phyloP scores from a whole-genome alignment of 2,329 filamentous ascomycete genomes.

The Amauroascus verrucosus region DNA sequence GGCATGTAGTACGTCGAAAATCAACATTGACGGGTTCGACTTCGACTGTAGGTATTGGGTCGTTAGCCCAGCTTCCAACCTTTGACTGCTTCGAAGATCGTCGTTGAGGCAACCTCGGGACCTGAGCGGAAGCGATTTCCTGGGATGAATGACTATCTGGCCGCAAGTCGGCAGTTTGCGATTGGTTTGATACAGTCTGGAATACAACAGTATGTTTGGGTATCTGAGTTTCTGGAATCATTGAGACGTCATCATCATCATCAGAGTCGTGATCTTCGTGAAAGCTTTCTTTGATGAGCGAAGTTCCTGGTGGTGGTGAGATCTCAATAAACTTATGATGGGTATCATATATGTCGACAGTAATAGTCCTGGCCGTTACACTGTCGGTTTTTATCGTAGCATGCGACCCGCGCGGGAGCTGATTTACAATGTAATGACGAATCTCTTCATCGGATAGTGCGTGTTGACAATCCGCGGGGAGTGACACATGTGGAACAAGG shows the following conservation, averaged over 20 bases:
- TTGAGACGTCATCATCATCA: constrained; percentile 20
- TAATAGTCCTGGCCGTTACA: constrained; percentile 38
- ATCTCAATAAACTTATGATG: constrained; percentile 31
- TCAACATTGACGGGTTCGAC: not conserved
- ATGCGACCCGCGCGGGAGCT: constrained; percentile 34
- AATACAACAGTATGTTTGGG: constrained; percentile 40
- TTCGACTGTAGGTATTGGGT: constrained; percentile 1
- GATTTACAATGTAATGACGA: constrained; percentile 39
- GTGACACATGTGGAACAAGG: constrained; percentile 22
- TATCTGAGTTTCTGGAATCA: constrained; percentile 13
- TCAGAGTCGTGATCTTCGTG: constrained; percentile 43
- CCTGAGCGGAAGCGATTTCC: not conserved
- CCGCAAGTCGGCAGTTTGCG: constrained; percentile 30
- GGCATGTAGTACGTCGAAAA: not conserved
- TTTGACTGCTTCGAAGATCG: not conserved
- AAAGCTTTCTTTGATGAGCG: constrained; percentile 37
- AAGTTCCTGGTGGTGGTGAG: constrained; percentile 36
- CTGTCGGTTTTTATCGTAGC: constrained; percentile 36
- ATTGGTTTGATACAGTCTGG: constrained; percentile 35
- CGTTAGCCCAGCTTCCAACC: not conserved
- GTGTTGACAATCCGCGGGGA: constrained; percentile 30
- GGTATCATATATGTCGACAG: constrained; percentile 38
- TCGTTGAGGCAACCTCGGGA: not conserved
- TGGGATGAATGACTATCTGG: constrained; percentile 13
- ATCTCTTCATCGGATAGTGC: constrained; percentile 38